A percentile compares a stretch with the other conserved stretches of the same genome.
Evolutionary conservation across 345 rosid species (phyloP).

Genomic region (Corchorus capsularis): DNA sequence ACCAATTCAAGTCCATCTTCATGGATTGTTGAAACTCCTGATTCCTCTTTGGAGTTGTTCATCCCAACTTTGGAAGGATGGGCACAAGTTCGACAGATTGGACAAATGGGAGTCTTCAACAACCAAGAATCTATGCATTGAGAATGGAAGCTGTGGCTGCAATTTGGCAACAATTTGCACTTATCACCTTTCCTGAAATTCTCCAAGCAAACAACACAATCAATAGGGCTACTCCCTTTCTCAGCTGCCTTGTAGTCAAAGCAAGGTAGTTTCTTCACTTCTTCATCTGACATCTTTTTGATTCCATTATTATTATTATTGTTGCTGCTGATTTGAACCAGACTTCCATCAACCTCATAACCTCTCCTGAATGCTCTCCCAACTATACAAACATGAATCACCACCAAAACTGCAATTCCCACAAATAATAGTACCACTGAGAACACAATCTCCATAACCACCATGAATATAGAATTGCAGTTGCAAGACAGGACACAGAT

Average conservation of each 20-base stretch:
- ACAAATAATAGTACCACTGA: conserved; percentile 35
- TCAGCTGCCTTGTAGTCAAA: conserved; percentile 38
- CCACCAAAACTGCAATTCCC: conserved; percentile 40
- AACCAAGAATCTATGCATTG: conserved; percentile 54
- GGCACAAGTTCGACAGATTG: conserved; percentile 33
- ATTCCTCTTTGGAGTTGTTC: no score
- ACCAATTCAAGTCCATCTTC: no score
- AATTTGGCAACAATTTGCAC: conserved; percentile 48
- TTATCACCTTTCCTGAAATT: conserved; percentile 37
- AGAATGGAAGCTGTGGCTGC: conserved; percentile 46
- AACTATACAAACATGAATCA: conserved; percentile 43
- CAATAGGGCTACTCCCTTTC: conserved; percentile 24
- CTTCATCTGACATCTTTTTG: conserved; percentile 31
- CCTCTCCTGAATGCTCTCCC: conserved; percentile 38
- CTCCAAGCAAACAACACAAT: conserved; percentile 54
- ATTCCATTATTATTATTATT: background rate
- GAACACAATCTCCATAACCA: conserved; percentile 38
- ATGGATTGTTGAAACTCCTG: no score
- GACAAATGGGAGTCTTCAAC: conserved; percentile 43
- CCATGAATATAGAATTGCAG: background rate
- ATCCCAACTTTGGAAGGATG: no score
- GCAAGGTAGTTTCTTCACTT: conserved; percentile 40
- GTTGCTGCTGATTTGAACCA: conserved; percentile 14
- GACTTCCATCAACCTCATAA: background rate
- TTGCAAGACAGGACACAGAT: background rate